phyloP scores from a whole-genome alignment of 208 protist genomes.

The Wallacemonas sp. region DNA sequence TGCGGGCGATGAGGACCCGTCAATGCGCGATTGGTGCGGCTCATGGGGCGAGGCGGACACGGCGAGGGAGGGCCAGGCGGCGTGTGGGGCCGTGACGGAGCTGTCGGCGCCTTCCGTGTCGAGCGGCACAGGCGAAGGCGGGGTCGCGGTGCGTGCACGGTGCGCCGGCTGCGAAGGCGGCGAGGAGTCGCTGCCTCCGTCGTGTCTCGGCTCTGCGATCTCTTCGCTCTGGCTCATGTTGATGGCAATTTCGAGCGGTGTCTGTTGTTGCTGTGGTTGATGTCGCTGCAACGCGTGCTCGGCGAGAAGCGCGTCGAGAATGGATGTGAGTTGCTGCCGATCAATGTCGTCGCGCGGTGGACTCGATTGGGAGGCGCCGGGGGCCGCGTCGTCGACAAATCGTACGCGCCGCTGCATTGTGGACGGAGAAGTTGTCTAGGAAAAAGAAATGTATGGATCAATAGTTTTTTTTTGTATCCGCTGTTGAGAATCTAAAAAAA shows the following conservation, averaged over 20 bases:
- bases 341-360: background rate
- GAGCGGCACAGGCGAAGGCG: slow-evolving; percentile 1
- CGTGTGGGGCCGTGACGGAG: background rate
- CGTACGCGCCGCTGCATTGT: background rate
- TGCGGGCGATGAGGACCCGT: too few relatives aligned
- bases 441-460: too few relatives aligned
- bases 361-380: background rate
- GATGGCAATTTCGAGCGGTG: slow-evolving; percentile 5
- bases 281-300: slow-evolving; percentile 12
- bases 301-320: slow-evolving; percentile 15
- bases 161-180: background rate
- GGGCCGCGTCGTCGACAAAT: background rate
- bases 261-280: slow-evolving; percentile 6
- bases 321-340: background rate
- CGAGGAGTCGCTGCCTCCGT: too few relatives aligned
- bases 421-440: background rate
- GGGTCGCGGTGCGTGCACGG: background rate
- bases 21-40: too few relatives aligned
- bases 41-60: background rate
- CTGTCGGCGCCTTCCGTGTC: background rate
- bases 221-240: slow-evolving; percentile 2
- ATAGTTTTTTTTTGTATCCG: too few relatives aligned
- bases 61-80: background rate
- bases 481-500: too few relatives aligned
- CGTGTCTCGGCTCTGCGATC: too few relatives aligned